Evolutionary conservation across 2,329 filamentous ascomycete genomes (phyloP).

Genomic region (Cytospora piceae): DNA sequence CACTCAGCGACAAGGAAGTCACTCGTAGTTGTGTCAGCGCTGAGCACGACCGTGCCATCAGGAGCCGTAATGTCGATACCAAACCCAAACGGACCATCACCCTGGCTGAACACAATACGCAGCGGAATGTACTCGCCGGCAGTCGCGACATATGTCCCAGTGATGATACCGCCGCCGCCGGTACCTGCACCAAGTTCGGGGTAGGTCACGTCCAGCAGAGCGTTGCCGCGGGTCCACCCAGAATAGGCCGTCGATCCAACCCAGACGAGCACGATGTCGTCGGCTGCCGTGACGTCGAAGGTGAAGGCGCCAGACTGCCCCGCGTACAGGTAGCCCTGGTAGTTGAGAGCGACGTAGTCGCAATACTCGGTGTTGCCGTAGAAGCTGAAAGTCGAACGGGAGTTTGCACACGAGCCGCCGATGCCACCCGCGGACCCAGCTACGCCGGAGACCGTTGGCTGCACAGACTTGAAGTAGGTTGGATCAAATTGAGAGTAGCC

Average conservation of each 20-base stretch:
- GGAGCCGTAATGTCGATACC: slow-evolving; percentile 1
- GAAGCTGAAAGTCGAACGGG: neutral
- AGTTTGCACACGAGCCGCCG: neutral
- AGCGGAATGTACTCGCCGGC: slow-evolving; percentile 15
- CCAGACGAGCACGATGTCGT: slow-evolving; percentile 7
- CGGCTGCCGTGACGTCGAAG: neutral
- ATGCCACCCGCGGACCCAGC: slow-evolving; percentile 3
- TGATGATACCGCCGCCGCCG: no score
- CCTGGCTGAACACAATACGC: slow-evolving; percentile 3
- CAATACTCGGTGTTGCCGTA: slow-evolving; percentile 4
- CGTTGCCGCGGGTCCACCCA: no score
- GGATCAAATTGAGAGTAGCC: slow-evolving; percentile 2
- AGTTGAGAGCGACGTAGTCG: slow-evolving; percentile 6
- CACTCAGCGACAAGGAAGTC: no score
- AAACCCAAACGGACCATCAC: neutral
- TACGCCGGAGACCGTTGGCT: neutral
- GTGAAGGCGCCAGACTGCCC: neutral
- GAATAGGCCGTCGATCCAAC: neutral
- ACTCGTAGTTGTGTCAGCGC: no score
- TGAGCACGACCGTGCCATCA: neutral
- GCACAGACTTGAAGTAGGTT: neutral
- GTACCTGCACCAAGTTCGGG: no score
- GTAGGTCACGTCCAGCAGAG: no score
- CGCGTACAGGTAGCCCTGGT: slow-evolving; percentile 16
- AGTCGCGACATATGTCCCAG: neutral